Percentiles rank a stretch among this genome's conserved stretches.
These are phyloP conservation scores for Termitomyces sp. DNA, from an alignment of 1,284 basidiomycete species.

Conservation along the genomic window DNA sequence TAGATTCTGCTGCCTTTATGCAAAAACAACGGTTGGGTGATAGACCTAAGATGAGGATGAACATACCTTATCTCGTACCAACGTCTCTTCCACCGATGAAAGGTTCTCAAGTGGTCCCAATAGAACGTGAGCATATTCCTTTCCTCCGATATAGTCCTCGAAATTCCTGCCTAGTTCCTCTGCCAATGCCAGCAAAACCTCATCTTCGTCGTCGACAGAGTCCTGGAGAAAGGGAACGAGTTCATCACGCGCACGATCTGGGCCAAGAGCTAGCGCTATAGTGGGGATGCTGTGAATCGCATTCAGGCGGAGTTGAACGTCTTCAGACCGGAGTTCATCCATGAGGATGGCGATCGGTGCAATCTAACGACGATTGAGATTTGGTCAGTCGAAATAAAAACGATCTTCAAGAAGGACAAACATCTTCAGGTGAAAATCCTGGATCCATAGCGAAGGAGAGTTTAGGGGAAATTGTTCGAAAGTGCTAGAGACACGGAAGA, in stretches of 20 bases:
- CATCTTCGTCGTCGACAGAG: slow-evolving; percentile 98
- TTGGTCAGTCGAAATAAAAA: slow-evolving; percentile 18
- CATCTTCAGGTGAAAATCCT: slow-evolving; percentile 34
- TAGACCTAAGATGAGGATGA: slow-evolving; percentile 2
- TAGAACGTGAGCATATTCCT: slow-evolving; percentile 83
- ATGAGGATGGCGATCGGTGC: slow-evolving; percentile 86
- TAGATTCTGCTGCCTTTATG: slow-evolving; percentile 87
- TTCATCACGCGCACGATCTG: slow-evolving; percentile 93
- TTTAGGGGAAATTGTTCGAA: background rate
- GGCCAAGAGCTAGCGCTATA: slow-evolving; percentile 95
- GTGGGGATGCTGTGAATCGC: slow-evolving; percentile 98
- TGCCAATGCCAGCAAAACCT: slow-evolving; percentile 93
- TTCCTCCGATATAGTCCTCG: slow-evolving; percentile 93
- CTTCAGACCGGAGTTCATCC: slow-evolving; percentile 94
- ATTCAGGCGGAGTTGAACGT: slow-evolving; percentile 91
- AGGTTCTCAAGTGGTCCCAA: slow-evolving; percentile 94
- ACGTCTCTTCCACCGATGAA: slow-evolving; percentile 95
- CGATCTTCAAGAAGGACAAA: slow-evolving; percentile 28
- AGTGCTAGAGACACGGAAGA: background rate
- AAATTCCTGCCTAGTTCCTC: slow-evolving; percentile 93
- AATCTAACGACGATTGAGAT: slow-evolving; percentile 44
- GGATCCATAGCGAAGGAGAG: slow-evolving; percentile 48
- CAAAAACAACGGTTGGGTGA: slow-evolving; percentile 2
- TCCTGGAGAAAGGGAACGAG: slow-evolving; percentile 97
- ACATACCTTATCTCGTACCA: slow-evolving; percentile 96